Conservation (phyloP, 2,329 filamentous ascomycete genomes). For the Fusarium verticillioides region DNA sequence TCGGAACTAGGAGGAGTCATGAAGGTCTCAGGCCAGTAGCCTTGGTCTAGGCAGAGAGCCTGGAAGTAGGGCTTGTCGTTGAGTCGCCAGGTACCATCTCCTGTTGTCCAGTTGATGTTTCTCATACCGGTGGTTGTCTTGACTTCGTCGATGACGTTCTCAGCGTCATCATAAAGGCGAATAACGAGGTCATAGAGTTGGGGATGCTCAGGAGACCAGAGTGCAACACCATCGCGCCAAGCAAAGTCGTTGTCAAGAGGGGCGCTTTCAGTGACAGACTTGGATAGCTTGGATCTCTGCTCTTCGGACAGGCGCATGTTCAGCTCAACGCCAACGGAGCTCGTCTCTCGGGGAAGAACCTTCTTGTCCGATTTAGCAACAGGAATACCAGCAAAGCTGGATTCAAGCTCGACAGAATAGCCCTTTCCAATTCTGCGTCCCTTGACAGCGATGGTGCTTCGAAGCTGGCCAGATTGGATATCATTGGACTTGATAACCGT, state of each 20-base stretch:
- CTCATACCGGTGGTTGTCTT: conserved; percentile 71
- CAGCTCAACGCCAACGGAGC: conserved; percentile 59
- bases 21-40: conserved; percentile 71
- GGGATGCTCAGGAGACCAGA: conserved; percentile 71
- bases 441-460: conserved; percentile 60
- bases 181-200: conserved; percentile 66
- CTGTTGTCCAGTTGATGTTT: conserved; percentile 66
- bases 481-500: conserved; percentile 67
- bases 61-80: conserved; percentile 71
- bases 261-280: conserved; percentile 46
- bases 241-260: conserved; percentile 52
- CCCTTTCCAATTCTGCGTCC: conserved; percentile 59
- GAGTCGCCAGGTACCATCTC: conserved; percentile 68
- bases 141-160: conserved; percentile 63
- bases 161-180: conserved; percentile 58
- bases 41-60: conserved; percentile 68
- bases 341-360: conserved; percentile 60
- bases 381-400: conserved; percentile 59
- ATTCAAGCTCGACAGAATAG: conserved; percentile 64
- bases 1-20: conserved; percentile 65
- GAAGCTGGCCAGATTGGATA: conserved; percentile 62
- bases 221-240: conserved; percentile 66
- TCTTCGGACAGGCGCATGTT: conserved; percentile 59
- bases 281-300: conserved; percentile 53
- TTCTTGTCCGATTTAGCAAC: conserved; percentile 58